phyloP scores from a whole-genome alignment of 305 asterid genomes.

The Fraxinus platypoda region DNA sequence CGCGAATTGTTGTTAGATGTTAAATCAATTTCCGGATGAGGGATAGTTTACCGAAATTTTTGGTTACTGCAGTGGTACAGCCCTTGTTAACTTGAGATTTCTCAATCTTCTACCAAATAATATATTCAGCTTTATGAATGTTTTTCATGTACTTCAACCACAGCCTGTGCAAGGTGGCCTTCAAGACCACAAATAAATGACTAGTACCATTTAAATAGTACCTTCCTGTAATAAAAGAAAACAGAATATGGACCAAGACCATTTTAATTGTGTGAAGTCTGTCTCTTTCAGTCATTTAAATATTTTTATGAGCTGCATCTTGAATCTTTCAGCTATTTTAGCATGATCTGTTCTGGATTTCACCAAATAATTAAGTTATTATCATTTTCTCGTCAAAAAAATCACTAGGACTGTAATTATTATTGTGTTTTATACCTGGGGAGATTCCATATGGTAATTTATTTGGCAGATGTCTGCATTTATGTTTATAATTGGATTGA shows the following conservation, averaged over 20 bases:
- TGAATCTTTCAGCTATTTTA: not conserved
- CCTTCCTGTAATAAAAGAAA: not conserved
- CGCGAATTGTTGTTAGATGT: not conserved
- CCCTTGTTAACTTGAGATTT: not conserved
- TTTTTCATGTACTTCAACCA: not conserved
- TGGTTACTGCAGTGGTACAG: not conserved
- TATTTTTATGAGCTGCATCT: not conserved
- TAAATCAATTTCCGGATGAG: not conserved
- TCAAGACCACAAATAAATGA: not conserved
- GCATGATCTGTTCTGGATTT: not conserved
- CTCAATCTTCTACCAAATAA: not conserved
- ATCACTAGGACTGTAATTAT: not conserved
- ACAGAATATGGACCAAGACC: not conserved
- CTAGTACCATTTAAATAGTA: not conserved
- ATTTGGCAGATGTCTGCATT: not conserved
- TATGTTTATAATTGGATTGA: not conserved
- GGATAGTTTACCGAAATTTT: not conserved
- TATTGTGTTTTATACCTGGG: not conserved
- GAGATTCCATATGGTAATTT: not conserved
- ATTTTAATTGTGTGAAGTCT: not conserved
- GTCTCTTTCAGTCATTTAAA: not conserved
- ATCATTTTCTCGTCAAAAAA: not conserved
- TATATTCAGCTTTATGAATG: not conserved
- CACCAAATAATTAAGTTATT: not conserved
- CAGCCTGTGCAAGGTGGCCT: not conserved